Evolutionary conservation across 768 basidiomycete species (phyloP).

Genomic region (Termitomyces sp.): DNA sequence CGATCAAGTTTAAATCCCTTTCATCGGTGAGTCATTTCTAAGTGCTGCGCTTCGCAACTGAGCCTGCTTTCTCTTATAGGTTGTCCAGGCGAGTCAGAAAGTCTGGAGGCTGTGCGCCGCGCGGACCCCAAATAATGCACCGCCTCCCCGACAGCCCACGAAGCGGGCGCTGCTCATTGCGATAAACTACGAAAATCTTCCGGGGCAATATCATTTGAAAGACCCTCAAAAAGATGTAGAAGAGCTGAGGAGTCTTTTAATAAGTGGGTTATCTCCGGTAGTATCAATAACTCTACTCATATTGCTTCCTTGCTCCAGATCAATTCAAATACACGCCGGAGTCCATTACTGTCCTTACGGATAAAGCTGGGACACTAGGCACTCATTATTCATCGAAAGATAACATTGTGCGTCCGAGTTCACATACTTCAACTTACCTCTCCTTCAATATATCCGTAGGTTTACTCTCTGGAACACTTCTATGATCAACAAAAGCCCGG

Average conservation of each 20-base stretch:
- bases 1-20: neutral
- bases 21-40: neutral
- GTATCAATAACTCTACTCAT: too few species aligned
- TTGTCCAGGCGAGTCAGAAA: neutral
- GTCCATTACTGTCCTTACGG: neutral
- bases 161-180: conserved; percentile 1
- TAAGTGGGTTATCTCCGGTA: too few species aligned
- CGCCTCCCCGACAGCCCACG: neutral
- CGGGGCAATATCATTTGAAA: neutral
- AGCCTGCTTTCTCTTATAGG: too few species aligned
- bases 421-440: too few species aligned
- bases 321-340: neutral
- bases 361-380: neutral
- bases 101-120: neutral
- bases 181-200: neutral
- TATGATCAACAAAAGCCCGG: neutral
- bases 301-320: neutral
- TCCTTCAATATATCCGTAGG: neutral
- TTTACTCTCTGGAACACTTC: neutral
- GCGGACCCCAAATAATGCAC: neutral
- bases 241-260: too few species aligned
- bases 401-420: neutral
- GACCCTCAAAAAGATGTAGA: neutral
- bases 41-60: neutral
- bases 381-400: neutral